phyloP scores from a whole-genome alignment of 768 basidiomycete genomes.

The Scleroderma citrinum region DNA sequence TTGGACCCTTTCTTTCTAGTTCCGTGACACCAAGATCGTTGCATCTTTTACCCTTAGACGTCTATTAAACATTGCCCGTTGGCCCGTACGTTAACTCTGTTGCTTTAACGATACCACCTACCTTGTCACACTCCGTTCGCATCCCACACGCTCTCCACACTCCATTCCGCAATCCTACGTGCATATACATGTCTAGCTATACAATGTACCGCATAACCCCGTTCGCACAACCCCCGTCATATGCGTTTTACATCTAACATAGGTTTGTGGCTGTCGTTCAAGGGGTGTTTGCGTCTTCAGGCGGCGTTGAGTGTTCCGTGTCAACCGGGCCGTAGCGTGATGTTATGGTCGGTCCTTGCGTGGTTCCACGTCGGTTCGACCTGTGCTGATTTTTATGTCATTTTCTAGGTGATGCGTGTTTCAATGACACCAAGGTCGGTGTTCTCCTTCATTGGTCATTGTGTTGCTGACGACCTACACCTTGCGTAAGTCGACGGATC shows the following conservation, averaged over 20 bases:
- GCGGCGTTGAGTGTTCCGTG: not conserved
- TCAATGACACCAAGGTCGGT: no score
- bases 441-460: no score
- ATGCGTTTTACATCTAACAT: conserved; percentile 17
- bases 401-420: not conserved
- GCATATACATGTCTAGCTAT: conserved; percentile 24
- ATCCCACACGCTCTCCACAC: conserved; percentile 10
- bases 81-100: conserved; percentile 22
- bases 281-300: not conserved
- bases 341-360: not conserved
- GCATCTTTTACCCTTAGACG: conserved; percentile 13
- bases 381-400: not conserved
- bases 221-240: conserved; percentile 6
- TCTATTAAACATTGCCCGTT: conserved; percentile 12
- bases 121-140: conserved; percentile 10
- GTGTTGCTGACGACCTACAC: no score
- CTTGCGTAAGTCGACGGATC: no score
- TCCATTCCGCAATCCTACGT: conserved; percentile 13
- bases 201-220: conserved; percentile 25
- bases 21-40: conserved; percentile 11
- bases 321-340: not conserved
- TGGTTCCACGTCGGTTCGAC: not conserved
- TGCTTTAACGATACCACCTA: conserved; percentile 24
- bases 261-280: conserved; percentile 19
- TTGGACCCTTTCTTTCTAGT: conserved; percentile 1